A percentile compares a stretch with the other conserved stretches of the same genome.
These are phyloP conservation scores for Physcomitrellopsis africana DNA, from an alignment of 225 moss, liverwort and hornwort genomes.

Conservation along the genomic window DNA sequence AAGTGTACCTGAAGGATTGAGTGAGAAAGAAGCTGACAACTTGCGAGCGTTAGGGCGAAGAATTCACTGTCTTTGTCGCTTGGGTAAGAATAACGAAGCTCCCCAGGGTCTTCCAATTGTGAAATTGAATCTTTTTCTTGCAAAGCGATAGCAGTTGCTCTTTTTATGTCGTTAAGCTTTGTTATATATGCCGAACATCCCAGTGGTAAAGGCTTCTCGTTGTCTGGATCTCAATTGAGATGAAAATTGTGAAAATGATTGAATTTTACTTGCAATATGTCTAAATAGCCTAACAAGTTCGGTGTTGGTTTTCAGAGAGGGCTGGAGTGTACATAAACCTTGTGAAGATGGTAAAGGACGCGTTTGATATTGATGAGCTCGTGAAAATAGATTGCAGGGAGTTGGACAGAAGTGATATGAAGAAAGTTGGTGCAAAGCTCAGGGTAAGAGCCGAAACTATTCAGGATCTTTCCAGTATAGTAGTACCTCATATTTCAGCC, in stretches of 20 bases:
- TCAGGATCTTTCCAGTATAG: background rate
- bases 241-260: constrained; percentile 1
- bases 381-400: constrained; percentile 89
- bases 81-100: constrained; percentile 56
- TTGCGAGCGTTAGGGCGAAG: constrained; percentile 58
- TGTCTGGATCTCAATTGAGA: background rate
- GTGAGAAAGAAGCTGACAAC: constrained; percentile 59
- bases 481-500: constrained; percentile 11
- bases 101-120: background rate
- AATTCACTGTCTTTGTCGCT: constrained; percentile 67
- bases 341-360: constrained; percentile 70
- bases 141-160: background rate
- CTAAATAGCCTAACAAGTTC: constrained; percentile 29
- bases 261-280: constrained; percentile 5
- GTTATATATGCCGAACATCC: background rate
- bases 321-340: constrained; percentile 83
- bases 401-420: constrained; percentile 79
- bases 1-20: constrained; percentile 74
- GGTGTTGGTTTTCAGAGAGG: constrained; percentile 65
- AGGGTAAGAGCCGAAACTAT: constrained; percentile 50
- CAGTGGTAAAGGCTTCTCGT: constrained; percentile 18
- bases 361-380: constrained; percentile 75
- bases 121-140: constrained; percentile 6
- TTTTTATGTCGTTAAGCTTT: background rate
- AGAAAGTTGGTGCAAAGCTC: constrained; percentile 94